Evolutionary conservation across 371 early-diverging fungal genomes (phyloP).

Genomic region (Caulochytrium protostelioides): DNA sequence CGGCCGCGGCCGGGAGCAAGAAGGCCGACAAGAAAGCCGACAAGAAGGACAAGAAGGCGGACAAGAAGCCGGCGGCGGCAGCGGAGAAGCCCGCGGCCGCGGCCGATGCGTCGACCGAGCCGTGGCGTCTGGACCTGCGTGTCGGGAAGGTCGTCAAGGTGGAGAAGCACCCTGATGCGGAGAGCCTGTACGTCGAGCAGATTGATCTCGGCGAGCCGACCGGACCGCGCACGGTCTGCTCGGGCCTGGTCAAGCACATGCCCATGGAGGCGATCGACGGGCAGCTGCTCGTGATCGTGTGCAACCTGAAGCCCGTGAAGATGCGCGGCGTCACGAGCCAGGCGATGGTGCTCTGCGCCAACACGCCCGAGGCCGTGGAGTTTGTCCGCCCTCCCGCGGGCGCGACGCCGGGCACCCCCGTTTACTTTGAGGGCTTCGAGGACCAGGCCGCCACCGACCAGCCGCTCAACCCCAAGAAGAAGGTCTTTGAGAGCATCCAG

Average conservation of each 20-base stretch:
- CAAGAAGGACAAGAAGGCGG: too few species aligned
- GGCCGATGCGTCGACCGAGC: too few species aligned
- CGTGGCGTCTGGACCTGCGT: too few species aligned
- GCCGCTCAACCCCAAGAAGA: constrained; percentile 79
- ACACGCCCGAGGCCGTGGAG: constrained; percentile 51
- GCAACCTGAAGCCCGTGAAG: constrained; percentile 77
- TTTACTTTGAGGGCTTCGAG: constrained; percentile 44
- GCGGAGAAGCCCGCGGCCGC: too few species aligned
- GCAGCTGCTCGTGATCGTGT: constrained; percentile 35
- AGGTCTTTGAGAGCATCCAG: constrained; percentile 84
- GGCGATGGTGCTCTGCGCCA: constrained; percentile 78
- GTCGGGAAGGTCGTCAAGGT: constrained; percentile 63
- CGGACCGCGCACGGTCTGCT: constrained; percentile 69
- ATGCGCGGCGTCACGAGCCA: constrained; percentile 82
- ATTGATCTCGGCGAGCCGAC: constrained; percentile 69
- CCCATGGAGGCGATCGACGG: constrained; percentile 60
- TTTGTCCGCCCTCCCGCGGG: constrained; percentile 65
- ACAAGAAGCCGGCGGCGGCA: too few species aligned
- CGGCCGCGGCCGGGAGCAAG: too few species aligned
- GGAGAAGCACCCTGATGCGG: constrained; percentile 73
- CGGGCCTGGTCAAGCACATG: constrained; percentile 74
- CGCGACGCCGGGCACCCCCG: constrained; percentile 60
- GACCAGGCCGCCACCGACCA: constrained; percentile 38
- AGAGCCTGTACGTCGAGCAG: constrained; percentile 74
- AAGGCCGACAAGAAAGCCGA: too few species aligned